Conservation (phyloP, 2,329 filamentous ascomycete genomes). For the Ophiostoma himal-ulmi region DNA sequence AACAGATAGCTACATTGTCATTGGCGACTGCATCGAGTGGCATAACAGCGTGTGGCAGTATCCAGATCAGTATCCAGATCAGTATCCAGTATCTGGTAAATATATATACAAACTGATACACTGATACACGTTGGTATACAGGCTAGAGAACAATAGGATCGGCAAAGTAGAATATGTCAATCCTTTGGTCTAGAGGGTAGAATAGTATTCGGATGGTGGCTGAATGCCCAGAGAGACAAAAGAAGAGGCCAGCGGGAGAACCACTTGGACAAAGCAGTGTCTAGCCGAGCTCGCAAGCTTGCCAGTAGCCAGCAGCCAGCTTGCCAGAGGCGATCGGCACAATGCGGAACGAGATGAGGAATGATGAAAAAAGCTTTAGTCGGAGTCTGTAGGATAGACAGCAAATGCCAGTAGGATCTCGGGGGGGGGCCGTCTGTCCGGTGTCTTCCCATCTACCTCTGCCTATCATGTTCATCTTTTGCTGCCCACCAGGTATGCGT, state of each 20-base stretch:
- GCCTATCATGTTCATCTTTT: too few species aligned
- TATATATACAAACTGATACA: neutral
- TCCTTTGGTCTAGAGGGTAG: neutral
- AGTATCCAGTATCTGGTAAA: too few species aligned
- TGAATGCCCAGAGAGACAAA: neutral
- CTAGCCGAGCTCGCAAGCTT: neutral
- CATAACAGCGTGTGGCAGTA: too few species aligned
- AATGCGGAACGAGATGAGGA: neutral
- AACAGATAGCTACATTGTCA: neutral
- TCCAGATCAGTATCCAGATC: too few species aligned
- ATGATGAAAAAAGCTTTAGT: conserved; percentile 8
- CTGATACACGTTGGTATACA: neutral
- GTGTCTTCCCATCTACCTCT: too few species aligned
- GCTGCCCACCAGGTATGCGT: too few species aligned
- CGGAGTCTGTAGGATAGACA: neutral
- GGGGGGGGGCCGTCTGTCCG: too few species aligned
- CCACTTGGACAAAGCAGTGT: neutral
- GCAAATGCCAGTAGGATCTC: neutral
- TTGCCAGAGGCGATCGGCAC: neutral
- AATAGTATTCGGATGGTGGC: neutral
- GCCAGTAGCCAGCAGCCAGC: too few species aligned
- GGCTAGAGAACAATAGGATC: conserved; percentile 8
- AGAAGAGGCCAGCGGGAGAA: neutral
- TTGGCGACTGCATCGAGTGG: neutral
- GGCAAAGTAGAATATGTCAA: neutral